Evolutionary conservation across 352 stramenopile genomes (phyloP).

Genomic region (Phytophthora aleatoria): DNA sequence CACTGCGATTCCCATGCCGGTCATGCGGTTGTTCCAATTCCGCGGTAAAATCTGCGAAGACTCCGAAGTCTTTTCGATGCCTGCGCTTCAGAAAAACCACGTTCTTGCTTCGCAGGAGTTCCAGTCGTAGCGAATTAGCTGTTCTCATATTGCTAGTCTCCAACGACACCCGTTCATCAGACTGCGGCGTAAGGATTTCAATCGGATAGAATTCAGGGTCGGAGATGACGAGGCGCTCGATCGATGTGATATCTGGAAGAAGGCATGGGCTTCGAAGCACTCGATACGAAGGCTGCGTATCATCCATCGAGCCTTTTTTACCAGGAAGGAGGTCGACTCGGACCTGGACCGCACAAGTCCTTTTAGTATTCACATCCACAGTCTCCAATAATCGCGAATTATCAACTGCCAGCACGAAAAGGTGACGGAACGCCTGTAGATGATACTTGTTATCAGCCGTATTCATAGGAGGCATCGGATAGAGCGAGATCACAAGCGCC

Average conservation of each 20-base stretch:
- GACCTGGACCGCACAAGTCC: slow-evolving; percentile 52
- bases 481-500: slow-evolving; percentile 94
- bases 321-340: slow-evolving; percentile 42
- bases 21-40: slow-evolving; percentile 26
- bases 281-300: slow-evolving; percentile 26
- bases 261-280: slow-evolving; percentile 67
- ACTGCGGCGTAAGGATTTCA: slow-evolving; percentile 50
- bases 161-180: slow-evolving; percentile 5
- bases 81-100: slow-evolving; percentile 68
- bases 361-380: slow-evolving; percentile 68
- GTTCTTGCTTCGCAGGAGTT: slow-evolving; percentile 60
- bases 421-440: slow-evolving; percentile 88
- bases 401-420: slow-evolving; percentile 90
- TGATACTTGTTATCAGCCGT: slow-evolving; percentile 95
- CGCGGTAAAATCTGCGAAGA: slow-evolving; percentile 23
- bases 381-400: slow-evolving; percentile 71
- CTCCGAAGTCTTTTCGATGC: slow-evolving; percentile 23
- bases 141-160: slow-evolving; percentile 25
- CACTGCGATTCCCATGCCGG: background rate
- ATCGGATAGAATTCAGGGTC: slow-evolving; percentile 69
- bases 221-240: slow-evolving; percentile 60
- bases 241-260: slow-evolving; percentile 62
- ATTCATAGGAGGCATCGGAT: slow-evolving; percentile 92
- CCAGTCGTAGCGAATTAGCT: slow-evolving; percentile 62
- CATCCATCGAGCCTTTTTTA: background rate